phyloP scores from a whole-genome alignment of 2,329 filamentous ascomycete species.

The Achaetomium macrosporum region DNA sequence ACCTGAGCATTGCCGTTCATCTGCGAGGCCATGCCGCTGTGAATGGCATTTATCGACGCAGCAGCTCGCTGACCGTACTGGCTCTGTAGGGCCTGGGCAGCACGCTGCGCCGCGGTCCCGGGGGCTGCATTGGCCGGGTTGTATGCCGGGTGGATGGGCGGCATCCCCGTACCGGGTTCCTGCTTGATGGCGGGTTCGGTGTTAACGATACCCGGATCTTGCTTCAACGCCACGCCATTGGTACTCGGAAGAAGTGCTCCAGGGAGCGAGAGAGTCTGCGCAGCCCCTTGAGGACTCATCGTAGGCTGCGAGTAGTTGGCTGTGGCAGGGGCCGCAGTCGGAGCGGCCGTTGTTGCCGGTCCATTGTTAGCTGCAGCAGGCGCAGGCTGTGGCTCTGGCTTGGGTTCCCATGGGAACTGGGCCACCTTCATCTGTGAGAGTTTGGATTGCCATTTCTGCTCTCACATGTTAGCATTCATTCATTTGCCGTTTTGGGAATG shows the following conservation, averaged over 20 bases:
- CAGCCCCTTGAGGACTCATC: slow-evolving; percentile 31
- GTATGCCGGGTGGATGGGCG: slow-evolving; percentile 30
- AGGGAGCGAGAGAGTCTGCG: slow-evolving; percentile 27
- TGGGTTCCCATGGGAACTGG: slow-evolving; percentile 91
- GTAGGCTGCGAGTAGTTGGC: slow-evolving; percentile 31
- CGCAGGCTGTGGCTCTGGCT: slow-evolving; percentile 54
- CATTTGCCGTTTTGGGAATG: not conserved
- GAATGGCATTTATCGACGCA: slow-evolving; percentile 60
- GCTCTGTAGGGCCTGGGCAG: slow-evolving; percentile 50
- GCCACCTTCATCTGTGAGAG: slow-evolving; percentile 80
- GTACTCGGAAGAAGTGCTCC: slow-evolving; percentile 26
- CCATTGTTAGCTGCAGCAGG: slow-evolving; percentile 34
- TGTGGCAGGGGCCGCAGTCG: slow-evolving; percentile 22
- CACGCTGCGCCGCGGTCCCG: slow-evolving; percentile 46
- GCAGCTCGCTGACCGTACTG: slow-evolving; percentile 60
- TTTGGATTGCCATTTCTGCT: slow-evolving; percentile 88
- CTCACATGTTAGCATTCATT: slow-evolving; percentile 10
- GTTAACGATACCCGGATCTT: slow-evolving; percentile 31
- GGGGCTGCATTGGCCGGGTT: slow-evolving; percentile 29
- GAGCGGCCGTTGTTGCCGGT: slow-evolving; percentile 19
- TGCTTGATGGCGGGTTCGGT: slow-evolving; percentile 43
- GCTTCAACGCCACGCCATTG: slow-evolving; percentile 28
- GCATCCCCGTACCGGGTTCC: slow-evolving; percentile 36
- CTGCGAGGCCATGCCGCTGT: slow-evolving; percentile 34
- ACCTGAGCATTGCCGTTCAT: slow-evolving; percentile 9